A percentile compares a stretch with the other conserved stretches of the same genome.
phyloP scores from a whole-genome alignment of 371 early-diverging fungal genomes.

The Syncephalastrum racemosum region DNA sequence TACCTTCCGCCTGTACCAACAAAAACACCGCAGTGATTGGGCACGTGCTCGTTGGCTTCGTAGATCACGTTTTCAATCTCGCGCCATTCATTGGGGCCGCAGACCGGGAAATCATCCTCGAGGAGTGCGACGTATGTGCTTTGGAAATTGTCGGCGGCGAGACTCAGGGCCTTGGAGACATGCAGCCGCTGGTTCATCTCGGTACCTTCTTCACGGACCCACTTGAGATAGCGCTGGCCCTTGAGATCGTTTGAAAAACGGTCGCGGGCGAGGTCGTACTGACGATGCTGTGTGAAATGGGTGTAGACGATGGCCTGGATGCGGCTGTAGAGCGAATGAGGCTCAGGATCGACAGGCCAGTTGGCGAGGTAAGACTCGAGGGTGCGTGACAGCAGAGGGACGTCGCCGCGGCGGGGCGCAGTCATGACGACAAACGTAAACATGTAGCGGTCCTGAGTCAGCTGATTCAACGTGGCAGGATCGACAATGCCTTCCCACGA shows the following conservation, averaged over 20 bases:
- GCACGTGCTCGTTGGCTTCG: conserved; percentile 42
- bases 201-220: conserved; percentile 53
- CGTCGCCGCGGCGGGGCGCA: conserved; percentile 57
- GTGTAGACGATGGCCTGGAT: conserved; percentile 61
- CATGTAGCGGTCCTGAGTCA: conserved; percentile 44
- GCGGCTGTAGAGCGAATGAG: conserved; percentile 49
- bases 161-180: conserved; percentile 53
- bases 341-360: conserved; percentile 43
- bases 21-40: conserved; percentile 48
- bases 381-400: conserved; percentile 51
- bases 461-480: conserved; percentile 28
- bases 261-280: conserved; percentile 44
- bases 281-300: conserved; percentile 56
- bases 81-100: conserved; percentile 54
- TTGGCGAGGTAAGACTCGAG: conserved; percentile 56
- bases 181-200: conserved; percentile 57
- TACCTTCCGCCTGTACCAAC: conserved; percentile 22
- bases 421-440: conserved; percentile 62
- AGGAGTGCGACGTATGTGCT: conserved; percentile 53
- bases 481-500: conserved; percentile 41
- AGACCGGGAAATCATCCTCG: conserved; percentile 68
- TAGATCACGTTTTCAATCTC: conserved; percentile 56
- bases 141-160: conserved; percentile 35
- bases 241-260: conserved; percentile 41
- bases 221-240: conserved; percentile 53